Evolutionary conservation across 371 early-diverging fungal species (phyloP), one percentile per base, ranked within the genome.

Genomic region (Parasitella parasitica): DNA sequence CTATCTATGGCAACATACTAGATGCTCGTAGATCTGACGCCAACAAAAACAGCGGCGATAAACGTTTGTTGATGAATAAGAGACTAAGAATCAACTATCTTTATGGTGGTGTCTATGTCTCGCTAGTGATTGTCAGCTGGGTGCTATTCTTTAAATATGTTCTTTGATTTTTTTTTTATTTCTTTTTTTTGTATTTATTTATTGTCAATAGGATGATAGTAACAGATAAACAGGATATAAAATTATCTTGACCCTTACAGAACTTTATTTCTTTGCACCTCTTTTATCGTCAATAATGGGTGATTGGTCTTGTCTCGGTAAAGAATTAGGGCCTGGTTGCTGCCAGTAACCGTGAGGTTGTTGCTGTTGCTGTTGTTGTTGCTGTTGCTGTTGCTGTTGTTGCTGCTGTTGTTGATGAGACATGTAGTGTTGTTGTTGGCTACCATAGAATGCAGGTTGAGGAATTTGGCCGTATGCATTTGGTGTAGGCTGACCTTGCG

Each of bases 51-150:
- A 57, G 18, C 18, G 66, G 60, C 12, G 54, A 37, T 27, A 67
- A 57, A 54, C 34, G 60, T 16, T 49, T 38, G 1, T 41, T 65
- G 32, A 35, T 67, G 51, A 63, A 49, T n/a, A 53, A 48, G 2
- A 64, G 67, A 50, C 22, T 73, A 9, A 56, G 60, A 55, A 39
- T 72, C 13, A 86, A 84, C 56, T 84, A 73, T 63, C 20, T 84
- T 16, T 85, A 86, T 60, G 80, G 79, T 20, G 71, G 71, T 11
- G 60, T 77, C 15, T 80, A 76, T 38, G 59, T 72, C 1, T 32
- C 34, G 1, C 24, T 80, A 35, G 73, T 78, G 22, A 64, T 70
- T n/a, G 22, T 66, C 6, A 84, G 85, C 41, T 85, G 85, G 85
- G 52, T 76, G 6, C 58, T 87, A 26, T 87, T 87, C 64, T 66